Evolutionary conservation across 1,139 yeast genomes (phyloP), one percentile per base, ranked within the genome.

Genomic region (Yamadazyma atlantica): DNA sequence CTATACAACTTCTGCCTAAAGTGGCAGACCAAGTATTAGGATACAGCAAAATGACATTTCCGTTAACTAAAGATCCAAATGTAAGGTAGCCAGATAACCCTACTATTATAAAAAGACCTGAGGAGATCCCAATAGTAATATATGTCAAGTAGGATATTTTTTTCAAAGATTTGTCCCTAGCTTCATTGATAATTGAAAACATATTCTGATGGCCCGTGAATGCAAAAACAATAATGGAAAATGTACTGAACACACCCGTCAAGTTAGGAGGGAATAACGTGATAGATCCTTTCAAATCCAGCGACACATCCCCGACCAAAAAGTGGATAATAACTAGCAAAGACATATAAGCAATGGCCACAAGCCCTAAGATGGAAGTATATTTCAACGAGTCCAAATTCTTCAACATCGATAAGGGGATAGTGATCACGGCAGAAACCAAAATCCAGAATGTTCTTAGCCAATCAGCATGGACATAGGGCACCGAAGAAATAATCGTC

Each of bases 1-100:
- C 94, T 43, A 92, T 77, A 27, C 89, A 78, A 15, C 80, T 67
- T 43, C 92, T 77, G 9, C 95, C 97, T 35, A 87, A 53, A 9
- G 78, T 73, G 4, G 86, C 72, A 33, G 74, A 53, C 35, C 70
- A 51, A 32, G 69, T 71, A 4, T 65, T 62, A 29, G 81, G 69
- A 53, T 81, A 83, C 66, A 76, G 81, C 46, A 88, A 64, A 35
- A 94, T 79, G 48, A 94, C 80, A 60, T 94, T 94, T 4, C 96
- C 97, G 31, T 53, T 51, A n/a, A 70, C 75, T 12, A 45, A 44
- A 36, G 62, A 62, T 28, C 77, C 77, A 51, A 70, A 71, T 2
- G 75, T 69, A 42, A 68, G 57, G 50, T 71, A 71, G 0, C 77
- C 77, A 1, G 70, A 39, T 31, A 70, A 46, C 1, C 77, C 76